Evolutionary conservation across 148 eudicot genomes (phyloP), one percentile per base, ranked within the genome.

Genomic region (Nyssa sinensis): DNA sequence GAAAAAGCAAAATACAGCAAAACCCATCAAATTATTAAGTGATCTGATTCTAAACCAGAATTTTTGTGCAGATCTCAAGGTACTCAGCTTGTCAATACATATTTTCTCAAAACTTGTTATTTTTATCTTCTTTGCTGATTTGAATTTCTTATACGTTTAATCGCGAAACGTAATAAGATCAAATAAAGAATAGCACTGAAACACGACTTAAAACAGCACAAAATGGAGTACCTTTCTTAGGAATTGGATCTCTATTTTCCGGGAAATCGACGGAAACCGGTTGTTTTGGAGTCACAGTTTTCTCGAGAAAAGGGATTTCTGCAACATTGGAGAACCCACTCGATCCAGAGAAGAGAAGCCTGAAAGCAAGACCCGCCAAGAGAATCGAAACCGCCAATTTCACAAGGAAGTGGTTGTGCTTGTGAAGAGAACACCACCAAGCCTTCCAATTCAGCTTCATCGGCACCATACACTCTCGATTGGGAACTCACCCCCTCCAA

Each of bases 371-470:
- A 39, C 64, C 74, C 3, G 83, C 66, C 4, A 87, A 81, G 37
- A 88, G 78, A 27, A 82, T 72, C 37, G 84, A 69, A 1, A 84
- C 41, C 7, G 64, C 64, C 33, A 84, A 37, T 76, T 88, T 88
- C 47, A 82, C 71, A 16, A 82, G 17, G 9, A 74, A 23, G 16
- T 69, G 70, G 69, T 86, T 74, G 79, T 81, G 79, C 59, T 83
- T 86, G 25, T 76, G 69, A 34, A 80, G 9, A 21, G 74, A 58
- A 55, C 79, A 66, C 71, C 73, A 57, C 47, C 30, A 33, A 24
- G 62, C 33, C 53, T 81, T 74, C 77, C 58, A 70, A 31, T 58
- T 69, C 66, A 59, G 65, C 78, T 66, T 70, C 84, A 78, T 13
- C 66, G 19, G 39, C 11, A 55, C 59, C 59, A 55, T 55, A 55